These are phyloP conservation scores for Sphagnurus paluster DNA, from an alignment of 1,284 basidiomycete species.

Conservation along the genomic window DNA sequence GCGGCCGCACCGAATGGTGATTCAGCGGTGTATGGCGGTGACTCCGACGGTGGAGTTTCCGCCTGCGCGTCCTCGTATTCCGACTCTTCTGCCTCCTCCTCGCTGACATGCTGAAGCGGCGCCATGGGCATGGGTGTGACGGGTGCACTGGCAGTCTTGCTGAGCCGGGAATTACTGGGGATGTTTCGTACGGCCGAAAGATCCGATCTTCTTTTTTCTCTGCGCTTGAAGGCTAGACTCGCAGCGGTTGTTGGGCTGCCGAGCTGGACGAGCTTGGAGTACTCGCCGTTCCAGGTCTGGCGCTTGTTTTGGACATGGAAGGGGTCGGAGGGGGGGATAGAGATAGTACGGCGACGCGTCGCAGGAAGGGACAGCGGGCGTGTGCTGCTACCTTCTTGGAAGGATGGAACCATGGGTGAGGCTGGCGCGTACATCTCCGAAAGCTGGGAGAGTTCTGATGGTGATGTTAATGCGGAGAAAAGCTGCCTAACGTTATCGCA, in stretches of 20 bases:
- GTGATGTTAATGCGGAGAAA: slow-evolving; percentile 70
- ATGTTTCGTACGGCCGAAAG: slow-evolving; percentile 44
- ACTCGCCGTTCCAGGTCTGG: slow-evolving; percentile 73
- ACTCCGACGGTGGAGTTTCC: slow-evolving; percentile 1
- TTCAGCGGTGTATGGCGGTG: slow-evolving; percentile 16
- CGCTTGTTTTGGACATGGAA: slow-evolving; percentile 51
- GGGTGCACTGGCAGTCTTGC: slow-evolving; percentile 45
- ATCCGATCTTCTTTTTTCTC: slow-evolving; percentile 56
- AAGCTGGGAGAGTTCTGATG: slow-evolving; percentile 66
- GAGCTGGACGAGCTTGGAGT: slow-evolving; percentile 45
- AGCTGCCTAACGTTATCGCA: slow-evolving; percentile 79
- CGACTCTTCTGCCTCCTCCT: slow-evolving; percentile 35
- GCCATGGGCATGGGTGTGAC: slow-evolving; percentile 37
- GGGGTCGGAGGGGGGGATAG: slow-evolving; percentile 20
- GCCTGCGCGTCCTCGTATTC: slow-evolving; percentile 23
- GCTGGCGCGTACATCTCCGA: slow-evolving; percentile 84
- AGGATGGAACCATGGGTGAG: slow-evolving; percentile 49
- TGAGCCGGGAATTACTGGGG: slow-evolving; percentile 26
- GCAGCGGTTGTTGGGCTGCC: slow-evolving; percentile 46
- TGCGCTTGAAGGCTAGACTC: slow-evolving; percentile 39
- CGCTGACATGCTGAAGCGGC: slow-evolving; percentile 28
- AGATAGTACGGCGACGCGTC: slow-evolving; percentile 25
- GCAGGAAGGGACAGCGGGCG: slow-evolving; percentile 44
- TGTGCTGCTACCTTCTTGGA: slow-evolving; percentile 30
- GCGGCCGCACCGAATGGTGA: slow-evolving; percentile 57